These are phyloP conservation scores for Planoprotostelium fungivorum DNA, from an alignment of 78 protist genomes.

Conservation along the genomic window DNA sequence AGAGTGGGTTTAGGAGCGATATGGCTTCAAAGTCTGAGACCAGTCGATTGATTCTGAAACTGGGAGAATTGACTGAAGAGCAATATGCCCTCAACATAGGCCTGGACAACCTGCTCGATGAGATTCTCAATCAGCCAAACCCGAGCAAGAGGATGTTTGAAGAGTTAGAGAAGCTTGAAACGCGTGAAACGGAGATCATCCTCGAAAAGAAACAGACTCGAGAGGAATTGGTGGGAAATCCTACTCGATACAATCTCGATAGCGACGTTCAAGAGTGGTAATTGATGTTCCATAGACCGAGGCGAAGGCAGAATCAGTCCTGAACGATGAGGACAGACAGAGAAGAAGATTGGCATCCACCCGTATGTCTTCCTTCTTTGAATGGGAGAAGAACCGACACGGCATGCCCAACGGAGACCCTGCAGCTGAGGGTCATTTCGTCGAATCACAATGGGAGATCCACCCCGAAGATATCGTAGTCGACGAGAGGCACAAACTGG, in stretches of 20 bases:
- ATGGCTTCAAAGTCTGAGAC: background rate
- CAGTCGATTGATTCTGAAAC: background rate
- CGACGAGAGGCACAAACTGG: background rate
- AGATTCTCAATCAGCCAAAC: background rate
- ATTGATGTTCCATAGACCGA: background rate
- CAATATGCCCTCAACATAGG: background rate
- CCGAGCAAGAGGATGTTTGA: background rate
- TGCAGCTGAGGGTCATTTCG: background rate
- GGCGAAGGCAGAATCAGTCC: background rate
- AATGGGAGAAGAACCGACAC: background rate
- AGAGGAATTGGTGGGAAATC: background rate
- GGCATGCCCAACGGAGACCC: background rate
- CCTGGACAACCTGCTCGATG: background rate
- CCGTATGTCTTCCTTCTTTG: background rate
- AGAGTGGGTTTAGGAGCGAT: no score
- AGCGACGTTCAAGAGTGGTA: background rate
- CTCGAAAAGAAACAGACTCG: background rate
- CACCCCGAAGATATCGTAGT: background rate
- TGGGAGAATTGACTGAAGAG: background rate
- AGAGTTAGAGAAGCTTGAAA: background rate
- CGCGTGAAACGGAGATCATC: background rate
- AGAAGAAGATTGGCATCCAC: background rate
- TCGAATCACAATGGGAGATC: background rate
- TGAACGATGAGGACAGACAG: background rate
- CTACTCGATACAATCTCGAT: background rate